phyloP scores from a whole-genome alignment of 179 eudicot genomes.

The Kewa caespitosa region DNA sequence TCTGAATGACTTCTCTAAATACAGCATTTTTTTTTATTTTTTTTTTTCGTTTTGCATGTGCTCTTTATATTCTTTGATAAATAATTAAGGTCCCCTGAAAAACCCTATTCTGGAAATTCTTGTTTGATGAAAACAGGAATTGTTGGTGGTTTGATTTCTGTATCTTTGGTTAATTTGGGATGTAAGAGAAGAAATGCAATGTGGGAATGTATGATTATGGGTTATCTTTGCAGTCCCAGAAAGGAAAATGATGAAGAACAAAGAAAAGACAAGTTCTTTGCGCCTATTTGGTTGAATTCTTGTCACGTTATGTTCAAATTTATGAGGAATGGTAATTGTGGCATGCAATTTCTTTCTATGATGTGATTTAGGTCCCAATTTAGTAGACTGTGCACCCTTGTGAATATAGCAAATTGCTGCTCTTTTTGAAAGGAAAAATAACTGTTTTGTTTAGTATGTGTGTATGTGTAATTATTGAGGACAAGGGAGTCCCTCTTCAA shows the following conservation, averaged over 20 bases:
- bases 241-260: not conserved
- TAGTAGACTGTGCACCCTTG: not conserved
- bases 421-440: too few species aligned
- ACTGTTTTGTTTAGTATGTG: not conserved
- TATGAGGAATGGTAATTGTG: not conserved
- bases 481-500: not conserved
- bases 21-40: not conserved
- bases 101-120: conserved; percentile 12
- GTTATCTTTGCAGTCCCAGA: not conserved
- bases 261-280: not conserved
- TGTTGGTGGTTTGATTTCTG: not conserved
- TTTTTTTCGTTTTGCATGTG: conserved; percentile 18
- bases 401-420: too few species aligned
- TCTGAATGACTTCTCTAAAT: not conserved
- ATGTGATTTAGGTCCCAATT: not conserved
- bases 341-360: not conserved
- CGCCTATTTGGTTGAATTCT: not conserved
- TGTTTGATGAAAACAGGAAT: not conserved
- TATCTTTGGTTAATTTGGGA: not conserved
- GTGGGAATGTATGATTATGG: conserved; percentile 13
- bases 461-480: not conserved
- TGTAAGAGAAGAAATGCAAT: conserved; percentile 1
- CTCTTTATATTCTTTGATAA: conserved; percentile 5
- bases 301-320: not conserved
- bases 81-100: not conserved